A percentile compares a stretch with the other conserved stretches of the same genome.
These are phyloP conservation scores for Moniliella sp. DNA, from an alignment of 1,284 basidiomycete genomes.

Conservation along the genomic window DNA sequence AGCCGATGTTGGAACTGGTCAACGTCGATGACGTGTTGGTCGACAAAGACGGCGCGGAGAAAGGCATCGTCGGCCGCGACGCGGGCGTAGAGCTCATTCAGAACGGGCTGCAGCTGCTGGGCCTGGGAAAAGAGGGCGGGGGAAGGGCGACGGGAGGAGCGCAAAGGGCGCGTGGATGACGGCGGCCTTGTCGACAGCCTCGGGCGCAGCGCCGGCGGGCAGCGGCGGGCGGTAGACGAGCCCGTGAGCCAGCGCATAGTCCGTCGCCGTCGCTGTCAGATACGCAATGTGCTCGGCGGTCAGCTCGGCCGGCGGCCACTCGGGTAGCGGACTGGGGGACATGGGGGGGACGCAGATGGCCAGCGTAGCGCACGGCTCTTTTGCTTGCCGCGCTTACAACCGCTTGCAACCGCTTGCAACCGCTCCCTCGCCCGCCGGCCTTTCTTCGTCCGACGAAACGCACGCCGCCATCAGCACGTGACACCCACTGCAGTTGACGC, in stretches of 20 bases:
- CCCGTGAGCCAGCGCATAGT: conserved; percentile 64
- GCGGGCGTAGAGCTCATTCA: conserved; percentile 65
- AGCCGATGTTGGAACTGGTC: conserved; percentile 68
- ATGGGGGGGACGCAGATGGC: too few species aligned
- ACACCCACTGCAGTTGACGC: too few species aligned
- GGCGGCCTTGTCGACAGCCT: too few species aligned
- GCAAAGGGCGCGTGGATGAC: conserved; percentile 75
- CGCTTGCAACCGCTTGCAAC: too few species aligned
- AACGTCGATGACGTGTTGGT: conserved; percentile 53
- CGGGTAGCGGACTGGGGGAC: too few species aligned
- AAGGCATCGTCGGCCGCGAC: conserved; percentile 61
- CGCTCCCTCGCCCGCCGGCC: too few species aligned
- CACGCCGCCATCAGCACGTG: too few species aligned
- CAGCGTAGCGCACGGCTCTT: too few species aligned
- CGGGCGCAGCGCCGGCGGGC: conserved; percentile 45
- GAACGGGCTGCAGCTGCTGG: conserved; percentile 48
- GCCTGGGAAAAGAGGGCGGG: conserved; percentile 52
- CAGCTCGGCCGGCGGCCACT: conserved; percentile 52
- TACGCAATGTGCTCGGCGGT: conserved; percentile 42
- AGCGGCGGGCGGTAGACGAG: conserved; percentile 52
- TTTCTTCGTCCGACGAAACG: too few species aligned
- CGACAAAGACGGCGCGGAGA: conserved; percentile 54
- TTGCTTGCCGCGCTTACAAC: too few species aligned
- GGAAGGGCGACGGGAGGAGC: conserved; percentile 65
- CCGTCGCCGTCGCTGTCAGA: conserved; percentile 50